Conservation (phyloP, 2,329 filamentous ascomycete species). For the Colletotrichum liaoningense region DNA sequence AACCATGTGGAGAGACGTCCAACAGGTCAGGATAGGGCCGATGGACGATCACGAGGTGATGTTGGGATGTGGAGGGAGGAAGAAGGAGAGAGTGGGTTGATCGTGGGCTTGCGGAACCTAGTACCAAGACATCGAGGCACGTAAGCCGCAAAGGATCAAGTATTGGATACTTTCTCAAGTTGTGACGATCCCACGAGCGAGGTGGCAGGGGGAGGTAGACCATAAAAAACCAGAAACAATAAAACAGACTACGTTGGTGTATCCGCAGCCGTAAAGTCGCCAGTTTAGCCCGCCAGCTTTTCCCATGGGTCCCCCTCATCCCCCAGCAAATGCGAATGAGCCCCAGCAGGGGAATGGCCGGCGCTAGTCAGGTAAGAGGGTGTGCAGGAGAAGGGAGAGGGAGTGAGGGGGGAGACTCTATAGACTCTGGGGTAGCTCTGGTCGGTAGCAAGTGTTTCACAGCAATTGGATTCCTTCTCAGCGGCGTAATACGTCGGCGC, state of each 20-base stretch:
- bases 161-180: background rate
- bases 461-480: background rate
- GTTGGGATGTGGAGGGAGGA: background rate
- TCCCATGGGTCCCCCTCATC: slow-evolving; percentile 8
- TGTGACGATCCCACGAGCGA: background rate
- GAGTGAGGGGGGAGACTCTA: background rate
- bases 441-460: background rate
- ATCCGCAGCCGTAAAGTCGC: background rate
- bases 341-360: background rate
- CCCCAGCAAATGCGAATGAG: slow-evolving; percentile 5
- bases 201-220: background rate
- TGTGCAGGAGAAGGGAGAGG: background rate
- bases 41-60: slow-evolving; percentile 26
- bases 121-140: background rate
- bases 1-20: slow-evolving; percentile 19
- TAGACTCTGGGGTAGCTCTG: slow-evolving; percentile 13
- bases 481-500: too few species aligned
- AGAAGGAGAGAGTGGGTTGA: background rate
- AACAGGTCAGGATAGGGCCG: slow-evolving; percentile 19
- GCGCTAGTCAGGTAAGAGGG: background rate
- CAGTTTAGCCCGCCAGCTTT: background rate
- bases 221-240: background rate
- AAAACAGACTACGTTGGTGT: background rate
- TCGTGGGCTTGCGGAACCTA: background rate
- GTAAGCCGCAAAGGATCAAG: background rate